Evolutionary conservation across 768 basidiomycete species (phyloP).

Genomic region (Rhodotorula paludigena): DNA sequence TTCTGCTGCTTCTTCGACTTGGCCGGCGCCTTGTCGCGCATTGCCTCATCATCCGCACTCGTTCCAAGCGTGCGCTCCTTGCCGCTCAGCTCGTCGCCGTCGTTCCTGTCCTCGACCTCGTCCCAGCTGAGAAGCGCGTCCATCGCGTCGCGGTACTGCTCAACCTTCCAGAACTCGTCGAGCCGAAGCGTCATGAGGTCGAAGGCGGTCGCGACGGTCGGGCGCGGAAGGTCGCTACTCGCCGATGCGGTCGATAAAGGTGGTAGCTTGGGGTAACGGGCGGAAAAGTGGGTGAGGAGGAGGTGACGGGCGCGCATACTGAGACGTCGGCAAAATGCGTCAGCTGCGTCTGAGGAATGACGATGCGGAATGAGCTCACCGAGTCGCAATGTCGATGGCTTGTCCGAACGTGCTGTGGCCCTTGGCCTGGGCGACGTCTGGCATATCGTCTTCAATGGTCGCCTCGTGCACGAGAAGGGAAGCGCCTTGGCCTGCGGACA

Average conservation of each 20-base stretch:
- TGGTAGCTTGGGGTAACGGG: constrained; percentile 83
- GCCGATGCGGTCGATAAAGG: constrained; percentile 48
- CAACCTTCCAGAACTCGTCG: constrained; percentile 79
- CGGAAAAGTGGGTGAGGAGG: constrained; percentile 93
- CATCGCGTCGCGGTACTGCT: constrained; percentile 67
- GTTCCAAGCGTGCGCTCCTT: neutral
- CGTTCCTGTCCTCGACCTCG: constrained; percentile 42
- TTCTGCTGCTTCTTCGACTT: neutral
- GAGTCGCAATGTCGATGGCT: constrained; percentile 69
- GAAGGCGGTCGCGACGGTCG: constrained; percentile 68
- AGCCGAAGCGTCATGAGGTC: constrained; percentile 70
- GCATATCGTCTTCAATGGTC: constrained; percentile 80
- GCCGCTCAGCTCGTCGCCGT: constrained; percentile 18
- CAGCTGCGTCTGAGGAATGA: neutral
- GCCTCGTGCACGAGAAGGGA: constrained; percentile 92
- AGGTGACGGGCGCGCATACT: constrained; percentile 82
- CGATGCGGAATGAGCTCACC: constrained; percentile 52
- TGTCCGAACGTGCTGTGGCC: constrained; percentile 87
- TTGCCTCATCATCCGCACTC: neutral
- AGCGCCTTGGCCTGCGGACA: constrained; percentile 60
- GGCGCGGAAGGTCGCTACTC: constrained; percentile 43
- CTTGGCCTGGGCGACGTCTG: constrained; percentile 56
- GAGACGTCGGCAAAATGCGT: constrained; percentile 2
- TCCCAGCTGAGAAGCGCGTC: constrained; percentile 50
- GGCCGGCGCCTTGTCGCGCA: neutral